phyloP scores from a whole-genome alignment of 257 asterid species.

The Salvia hispanica region DNA sequence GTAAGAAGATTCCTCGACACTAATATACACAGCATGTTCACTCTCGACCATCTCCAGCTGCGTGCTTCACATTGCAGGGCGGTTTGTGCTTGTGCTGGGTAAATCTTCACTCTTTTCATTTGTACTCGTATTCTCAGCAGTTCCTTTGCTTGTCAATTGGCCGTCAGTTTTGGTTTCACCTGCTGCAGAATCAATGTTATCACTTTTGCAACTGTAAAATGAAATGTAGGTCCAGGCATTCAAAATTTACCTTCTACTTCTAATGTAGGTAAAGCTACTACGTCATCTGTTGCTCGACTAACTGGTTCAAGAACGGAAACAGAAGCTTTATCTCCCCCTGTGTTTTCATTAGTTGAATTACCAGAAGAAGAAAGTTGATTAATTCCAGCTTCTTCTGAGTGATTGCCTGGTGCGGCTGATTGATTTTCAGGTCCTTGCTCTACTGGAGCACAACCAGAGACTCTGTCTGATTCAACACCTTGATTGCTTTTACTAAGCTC shows the following conservation, averaged over 20 bases:
- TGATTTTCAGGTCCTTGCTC: constrained; percentile 38
- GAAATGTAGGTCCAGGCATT: not conserved
- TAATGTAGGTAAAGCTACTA: constrained; percentile 27
- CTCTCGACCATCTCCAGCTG: not conserved
- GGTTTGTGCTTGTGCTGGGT: constrained; percentile 31
- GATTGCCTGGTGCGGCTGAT: constrained; percentile 34
- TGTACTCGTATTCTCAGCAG: constrained; percentile 27
- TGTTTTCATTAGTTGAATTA: constrained; percentile 35
- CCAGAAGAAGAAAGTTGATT: constrained; percentile 37
- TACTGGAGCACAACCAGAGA: constrained; percentile 11
- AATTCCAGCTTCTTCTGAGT: constrained; percentile 35
- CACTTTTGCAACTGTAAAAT: constrained; percentile 16
- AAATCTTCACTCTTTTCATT: constrained; percentile 27
- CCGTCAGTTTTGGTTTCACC: constrained; percentile 25
- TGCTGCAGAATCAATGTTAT: constrained; percentile 30
- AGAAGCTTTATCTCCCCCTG: constrained; percentile 34
- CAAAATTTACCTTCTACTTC: constrained; percentile 28
- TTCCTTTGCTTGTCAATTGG: constrained; percentile 27
- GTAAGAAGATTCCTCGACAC: constrained; percentile 27
- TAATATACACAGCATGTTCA: constrained; percentile 28
- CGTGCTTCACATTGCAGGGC: constrained; percentile 25
- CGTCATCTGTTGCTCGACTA: constrained; percentile 32
- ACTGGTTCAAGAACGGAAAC: constrained; percentile 3
- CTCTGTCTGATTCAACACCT: not conserved
- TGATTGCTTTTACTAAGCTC: constrained; percentile 29